Evolutionary conservation across 371 early-diverging fungal genomes (phyloP).

Genomic region (Vairimorpha ceranae): DNA sequence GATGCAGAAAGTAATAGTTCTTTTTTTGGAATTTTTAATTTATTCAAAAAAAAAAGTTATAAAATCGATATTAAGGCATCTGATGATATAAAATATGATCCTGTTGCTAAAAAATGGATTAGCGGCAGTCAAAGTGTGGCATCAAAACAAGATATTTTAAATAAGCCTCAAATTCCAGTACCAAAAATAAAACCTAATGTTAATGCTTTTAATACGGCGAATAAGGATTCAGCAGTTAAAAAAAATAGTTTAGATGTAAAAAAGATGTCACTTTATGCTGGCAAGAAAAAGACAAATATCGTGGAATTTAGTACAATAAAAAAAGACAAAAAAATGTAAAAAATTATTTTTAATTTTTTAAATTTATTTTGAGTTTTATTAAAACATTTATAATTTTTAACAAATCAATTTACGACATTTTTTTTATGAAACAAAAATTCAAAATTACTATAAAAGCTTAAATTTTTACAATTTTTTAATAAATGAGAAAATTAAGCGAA

Average conservation of each 20-base stretch:
- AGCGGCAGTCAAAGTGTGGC: not conserved
- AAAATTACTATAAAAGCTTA: too few species aligned
- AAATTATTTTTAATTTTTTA: not conserved
- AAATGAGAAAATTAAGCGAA: too few species aligned
- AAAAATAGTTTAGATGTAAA: not conserved
- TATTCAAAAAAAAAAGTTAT: constrained; percentile 25
- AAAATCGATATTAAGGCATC: constrained; percentile 19
- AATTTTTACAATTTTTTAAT: too few species aligned
- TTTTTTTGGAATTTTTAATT: constrained; percentile 27
- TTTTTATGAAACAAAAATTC: too few species aligned
- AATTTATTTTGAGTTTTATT: not conserved
- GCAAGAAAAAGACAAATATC: constrained; percentile 7
- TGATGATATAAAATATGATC: constrained; percentile 34
- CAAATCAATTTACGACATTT: too few species aligned
- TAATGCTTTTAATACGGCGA: not conserved
- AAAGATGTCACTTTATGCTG: not conserved
- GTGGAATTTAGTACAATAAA: constrained; percentile 28
- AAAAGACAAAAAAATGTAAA: not conserved
- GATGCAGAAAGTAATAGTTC: not conserved
- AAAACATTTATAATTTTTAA: too few species aligned
- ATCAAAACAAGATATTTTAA: not conserved
- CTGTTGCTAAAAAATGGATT: constrained; percentile 34
- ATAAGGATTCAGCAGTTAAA: constrained; percentile 22
- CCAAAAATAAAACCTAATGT: not conserved
- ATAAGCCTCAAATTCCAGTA: not conserved